phyloP scores from a whole-genome alignment of 805 yeast species.

The Alloascoidea africana region DNA sequence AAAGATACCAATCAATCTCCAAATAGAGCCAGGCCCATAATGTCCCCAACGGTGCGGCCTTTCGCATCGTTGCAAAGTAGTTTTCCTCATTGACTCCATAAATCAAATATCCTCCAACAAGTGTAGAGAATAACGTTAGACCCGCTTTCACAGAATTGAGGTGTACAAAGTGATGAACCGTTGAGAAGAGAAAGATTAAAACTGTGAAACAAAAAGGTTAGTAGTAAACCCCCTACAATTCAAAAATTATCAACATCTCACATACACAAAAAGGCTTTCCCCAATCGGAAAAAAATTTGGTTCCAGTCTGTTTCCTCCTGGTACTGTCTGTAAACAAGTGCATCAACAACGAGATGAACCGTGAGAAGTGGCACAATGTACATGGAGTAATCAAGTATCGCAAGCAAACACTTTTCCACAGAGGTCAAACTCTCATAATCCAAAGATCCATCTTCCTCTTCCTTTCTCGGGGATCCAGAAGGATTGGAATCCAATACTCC shows the following conservation, averaged over 20 bases:
- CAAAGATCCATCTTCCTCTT: too few relatives aligned
- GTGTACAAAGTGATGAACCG: neutral
- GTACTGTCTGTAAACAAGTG: conserved; percentile 21
- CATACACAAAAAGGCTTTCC: conserved; percentile 2
- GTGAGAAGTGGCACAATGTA: conserved; percentile 17
- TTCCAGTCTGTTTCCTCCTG: conserved; percentile 10
- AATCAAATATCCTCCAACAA: conserved; percentile 18
- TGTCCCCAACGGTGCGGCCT: conserved; percentile 25
- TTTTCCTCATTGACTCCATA: conserved; percentile 18
- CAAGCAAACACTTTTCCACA: conserved; percentile 14
- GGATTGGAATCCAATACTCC: too few relatives aligned
- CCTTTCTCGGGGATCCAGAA: too few relatives aligned
- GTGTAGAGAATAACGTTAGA: neutral
- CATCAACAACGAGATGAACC: conserved; percentile 18
- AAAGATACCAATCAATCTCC: conserved; percentile 21
- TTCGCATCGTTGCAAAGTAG: conserved; percentile 21
- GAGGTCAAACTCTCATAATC: too few relatives aligned
- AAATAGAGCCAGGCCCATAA: conserved; percentile 22
- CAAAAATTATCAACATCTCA: neutral
- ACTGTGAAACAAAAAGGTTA: neutral
- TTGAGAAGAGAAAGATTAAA: neutral
- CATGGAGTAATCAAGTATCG: conserved; percentile 13
- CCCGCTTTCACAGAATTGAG: neutral
- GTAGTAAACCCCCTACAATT: neutral
- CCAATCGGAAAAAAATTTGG: neutral